A percentile compares a stretch with the other conserved stretches of the same genome.
These are phyloP conservation scores for Dipteronia dyeriana DNA, from an alignment of 345 rosid genomes.

Conservation along the genomic window DNA sequence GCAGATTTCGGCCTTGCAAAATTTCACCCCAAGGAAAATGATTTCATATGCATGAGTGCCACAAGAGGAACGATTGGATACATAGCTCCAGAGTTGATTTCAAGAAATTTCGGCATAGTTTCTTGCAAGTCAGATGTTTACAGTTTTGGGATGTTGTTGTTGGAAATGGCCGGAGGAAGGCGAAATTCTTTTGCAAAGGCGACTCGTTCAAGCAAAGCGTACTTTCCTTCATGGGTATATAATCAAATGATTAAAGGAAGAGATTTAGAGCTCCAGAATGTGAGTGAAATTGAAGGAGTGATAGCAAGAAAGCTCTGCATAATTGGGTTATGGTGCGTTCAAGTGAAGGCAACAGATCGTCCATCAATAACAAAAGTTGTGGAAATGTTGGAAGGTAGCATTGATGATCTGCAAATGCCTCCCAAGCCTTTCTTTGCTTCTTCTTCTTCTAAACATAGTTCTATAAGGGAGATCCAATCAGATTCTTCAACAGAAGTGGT, in stretches of 20 bases:
- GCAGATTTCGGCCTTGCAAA: constrained; percentile 33
- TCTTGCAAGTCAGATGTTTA: constrained; percentile 35
- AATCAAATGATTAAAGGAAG: not conserved
- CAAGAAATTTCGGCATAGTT: constrained; percentile 17
- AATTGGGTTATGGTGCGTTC: not conserved
- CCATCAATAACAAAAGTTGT: not conserved
- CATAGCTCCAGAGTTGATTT: constrained; percentile 32
- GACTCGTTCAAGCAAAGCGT: not conserved
- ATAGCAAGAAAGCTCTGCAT: not conserved
- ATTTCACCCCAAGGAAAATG: constrained; percentile 20
- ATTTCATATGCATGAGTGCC: constrained; percentile 18
- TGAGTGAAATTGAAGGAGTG: not conserved
- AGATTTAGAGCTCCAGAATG: not conserved
- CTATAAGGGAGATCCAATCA: not conserved
- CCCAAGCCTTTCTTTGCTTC: not conserved
- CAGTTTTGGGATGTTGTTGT: constrained; percentile 30
- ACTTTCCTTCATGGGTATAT: not conserved
- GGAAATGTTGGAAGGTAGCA: not conserved
- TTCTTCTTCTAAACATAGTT: not conserved
- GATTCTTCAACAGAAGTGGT: not conserved
- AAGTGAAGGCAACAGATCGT: not conserved
- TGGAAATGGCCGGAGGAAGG: constrained; percentile 30
- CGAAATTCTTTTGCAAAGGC: not conserved
- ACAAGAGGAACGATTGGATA: constrained; percentile 27
- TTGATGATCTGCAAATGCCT: not conserved